Conservation (phyloP, 1,284 basidiomycete species). For the Trametes hirsuta region DNA sequence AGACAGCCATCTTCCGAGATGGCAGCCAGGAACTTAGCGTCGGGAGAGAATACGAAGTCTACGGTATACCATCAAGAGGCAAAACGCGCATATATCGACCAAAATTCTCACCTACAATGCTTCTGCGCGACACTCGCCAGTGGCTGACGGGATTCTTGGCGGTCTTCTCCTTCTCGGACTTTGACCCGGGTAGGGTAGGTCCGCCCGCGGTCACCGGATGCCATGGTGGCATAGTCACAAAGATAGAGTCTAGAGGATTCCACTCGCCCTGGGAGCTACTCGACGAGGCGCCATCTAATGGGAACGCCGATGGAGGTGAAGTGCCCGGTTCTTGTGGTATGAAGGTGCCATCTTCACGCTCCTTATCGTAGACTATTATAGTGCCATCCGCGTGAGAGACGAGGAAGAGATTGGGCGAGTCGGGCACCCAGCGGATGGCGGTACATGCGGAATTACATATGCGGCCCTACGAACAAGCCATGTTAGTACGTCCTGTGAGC, state of each 20-base stretch:
- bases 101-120: conserved; percentile 67
- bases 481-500: neutral
- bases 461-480: conserved; percentile 56
- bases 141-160: conserved; percentile 87
- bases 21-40: conserved; percentile 83
- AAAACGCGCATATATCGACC: neutral
- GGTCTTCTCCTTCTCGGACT: conserved; percentile 65
- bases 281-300: conserved; percentile 22
- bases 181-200: conserved; percentile 38
- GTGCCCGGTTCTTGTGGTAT: conserved; percentile 56
- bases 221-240: conserved; percentile 83
- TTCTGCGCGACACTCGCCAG: conserved; percentile 73
- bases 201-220: conserved; percentile 60
- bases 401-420: conserved; percentile 83
- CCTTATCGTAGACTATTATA: conserved; percentile 86
- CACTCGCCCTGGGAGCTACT: conserved; percentile 49
- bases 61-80: conserved; percentile 5
- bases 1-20: conserved; percentile 90
- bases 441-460: conserved; percentile 83
- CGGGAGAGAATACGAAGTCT: conserved; percentile 92
- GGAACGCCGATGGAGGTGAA: conserved; percentile 20
- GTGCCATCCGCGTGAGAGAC: conserved; percentile 92
- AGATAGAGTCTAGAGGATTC: conserved; percentile 75
- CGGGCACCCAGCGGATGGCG: conserved; percentile 88
- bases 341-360: conserved; percentile 84